Percentiles rank a stretch among this genome's conserved stretches.
Conservation (phyloP, 2,329 filamentous ascomycete species). For the Pyricularia sp. region DNA sequence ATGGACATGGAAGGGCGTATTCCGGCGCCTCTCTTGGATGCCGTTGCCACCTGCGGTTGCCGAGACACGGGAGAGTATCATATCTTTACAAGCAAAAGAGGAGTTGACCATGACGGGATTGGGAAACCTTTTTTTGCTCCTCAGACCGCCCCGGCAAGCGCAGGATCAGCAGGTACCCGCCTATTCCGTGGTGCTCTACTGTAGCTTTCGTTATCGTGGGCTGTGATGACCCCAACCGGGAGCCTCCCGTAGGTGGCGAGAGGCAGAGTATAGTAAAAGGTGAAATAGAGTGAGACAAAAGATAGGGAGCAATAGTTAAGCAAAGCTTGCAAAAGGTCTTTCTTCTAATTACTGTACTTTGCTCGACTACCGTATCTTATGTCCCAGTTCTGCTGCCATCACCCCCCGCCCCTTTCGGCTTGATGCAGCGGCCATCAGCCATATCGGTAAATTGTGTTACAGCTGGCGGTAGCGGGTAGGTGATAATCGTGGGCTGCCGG, state of each 20-base stretch:
- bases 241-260: neutral
- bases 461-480: neutral
- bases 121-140: neutral
- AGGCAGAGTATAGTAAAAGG: neutral
- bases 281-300: neutral
- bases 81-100: neutral
- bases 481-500: neutral
- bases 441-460: neutral
- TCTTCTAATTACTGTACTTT: neutral
- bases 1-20: neutral
- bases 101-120: neutral
- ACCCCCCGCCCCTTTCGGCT: neutral
- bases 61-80: neutral
- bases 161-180: neutral
- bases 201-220: neutral
- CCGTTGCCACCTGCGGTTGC: neutral
- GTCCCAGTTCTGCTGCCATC: neutral
- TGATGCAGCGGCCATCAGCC: neutral
- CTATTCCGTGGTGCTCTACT: neutral
- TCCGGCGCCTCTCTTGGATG: neutral
- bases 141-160: neutral
- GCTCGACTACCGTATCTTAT: neutral
- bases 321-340: neutral
- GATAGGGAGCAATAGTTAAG: neutral
- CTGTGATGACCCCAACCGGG: neutral